Percentiles rank a stretch among this genome's conserved stretches.
Conservation (phyloP, 2,329 filamentous ascomycete genomes). For the Cadophora gregata region DNA sequence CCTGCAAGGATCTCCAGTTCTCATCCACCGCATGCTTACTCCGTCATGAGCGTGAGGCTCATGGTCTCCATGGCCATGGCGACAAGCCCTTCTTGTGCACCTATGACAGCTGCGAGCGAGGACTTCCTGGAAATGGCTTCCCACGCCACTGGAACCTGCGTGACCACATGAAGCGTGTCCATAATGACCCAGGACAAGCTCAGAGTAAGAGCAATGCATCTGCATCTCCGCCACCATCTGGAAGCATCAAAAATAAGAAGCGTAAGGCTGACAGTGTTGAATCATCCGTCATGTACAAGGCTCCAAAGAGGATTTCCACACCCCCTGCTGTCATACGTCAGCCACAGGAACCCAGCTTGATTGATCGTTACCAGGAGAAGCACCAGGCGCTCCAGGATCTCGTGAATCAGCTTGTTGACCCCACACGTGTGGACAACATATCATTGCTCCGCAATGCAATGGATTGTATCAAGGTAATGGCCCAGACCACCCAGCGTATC, state of each 20-base stretch:
- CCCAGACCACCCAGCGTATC: slow-evolving; percentile 38
- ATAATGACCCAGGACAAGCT: slow-evolving; percentile 56
- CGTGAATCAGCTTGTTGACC: slow-evolving; percentile 41
- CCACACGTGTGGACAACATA: slow-evolving; percentile 38
- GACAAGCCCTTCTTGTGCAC: slow-evolving; percentile 91
- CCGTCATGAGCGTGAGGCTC: slow-evolving; percentile 92
- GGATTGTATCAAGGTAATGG: slow-evolving; percentile 43
- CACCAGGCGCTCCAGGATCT: slow-evolving; percentile 36
- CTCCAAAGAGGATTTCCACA: slow-evolving; percentile 37
- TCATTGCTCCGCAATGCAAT: slow-evolving; percentile 36
- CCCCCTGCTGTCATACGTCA: slow-evolving; percentile 36
- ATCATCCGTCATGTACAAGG: slow-evolving; percentile 35
- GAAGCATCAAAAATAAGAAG: slow-evolving; percentile 38
- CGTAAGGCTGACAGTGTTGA: slow-evolving; percentile 41
- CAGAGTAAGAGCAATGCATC: slow-evolving; percentile 38
- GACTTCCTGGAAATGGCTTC: slow-evolving; percentile 83
- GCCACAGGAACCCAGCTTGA: slow-evolving; percentile 38
- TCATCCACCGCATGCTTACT: slow-evolving; percentile 95
- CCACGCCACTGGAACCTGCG: slow-evolving; percentile 94
- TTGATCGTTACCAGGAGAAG: slow-evolving; percentile 41
- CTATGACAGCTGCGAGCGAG: slow-evolving; percentile 86
- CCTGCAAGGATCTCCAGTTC: slow-evolving; percentile 86
- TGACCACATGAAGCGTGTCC: slow-evolving; percentile 97
- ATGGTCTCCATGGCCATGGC: slow-evolving; percentile 93
- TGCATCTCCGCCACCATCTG: slow-evolving; percentile 39